Base-by-base conservation (phyloP, 2,329 filamentous ascomycete genomes). In the Aspergillus udagawae region DNA sequence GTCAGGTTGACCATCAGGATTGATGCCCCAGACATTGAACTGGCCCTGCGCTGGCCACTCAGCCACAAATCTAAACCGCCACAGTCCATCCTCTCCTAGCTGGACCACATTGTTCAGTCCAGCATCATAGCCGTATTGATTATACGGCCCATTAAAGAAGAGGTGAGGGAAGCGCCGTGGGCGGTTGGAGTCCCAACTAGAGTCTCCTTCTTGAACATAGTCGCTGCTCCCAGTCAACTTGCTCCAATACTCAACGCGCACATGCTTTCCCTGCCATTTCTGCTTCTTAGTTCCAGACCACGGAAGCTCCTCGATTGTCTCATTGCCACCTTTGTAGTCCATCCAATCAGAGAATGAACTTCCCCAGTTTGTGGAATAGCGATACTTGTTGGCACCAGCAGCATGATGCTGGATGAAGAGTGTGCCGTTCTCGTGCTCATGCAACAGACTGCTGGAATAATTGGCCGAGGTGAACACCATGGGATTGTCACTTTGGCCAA, bases 1-100 rank as follows among this genome's bases (percentile, higher is more conserved):
- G 68, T 88, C 86, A 0, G 86, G 85, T 62, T 82, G 73, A 21
- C 84, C 84, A 68, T 87, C 80, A 0, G 81, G 80, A 63, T 87
- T 85, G 67, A 87, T 84, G 52, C 86, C 86, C 86, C 86, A 88
- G 4, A 86, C 78, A 62, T 87, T 88, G 57, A 87, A 73, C 64
- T 87, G 85, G 55, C 84, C 80, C 50, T 80, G 73, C 2, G 82
- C 80, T 5, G 86, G 86, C 81, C 84, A 88, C 65, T 88, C 86
- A 3, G 80, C 77, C 79, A 86, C 82, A 58, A 87, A 84, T 60
- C 84, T 77, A 63, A 82, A 83, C 21, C 77, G 73, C 86, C 86
- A 88, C 3, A 74, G 71, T 17, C 78, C 76, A 52, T 84, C 77
- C 21, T 72, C 71, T 29, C 77, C 74, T 48, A 83, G 77, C 21